A percentile compares a stretch with the other conserved stretches of the same genome.
Conservation (phyloP, 2,329 filamentous ascomycete genomes). For the Paraconiothyrium brasiliense region DNA sequence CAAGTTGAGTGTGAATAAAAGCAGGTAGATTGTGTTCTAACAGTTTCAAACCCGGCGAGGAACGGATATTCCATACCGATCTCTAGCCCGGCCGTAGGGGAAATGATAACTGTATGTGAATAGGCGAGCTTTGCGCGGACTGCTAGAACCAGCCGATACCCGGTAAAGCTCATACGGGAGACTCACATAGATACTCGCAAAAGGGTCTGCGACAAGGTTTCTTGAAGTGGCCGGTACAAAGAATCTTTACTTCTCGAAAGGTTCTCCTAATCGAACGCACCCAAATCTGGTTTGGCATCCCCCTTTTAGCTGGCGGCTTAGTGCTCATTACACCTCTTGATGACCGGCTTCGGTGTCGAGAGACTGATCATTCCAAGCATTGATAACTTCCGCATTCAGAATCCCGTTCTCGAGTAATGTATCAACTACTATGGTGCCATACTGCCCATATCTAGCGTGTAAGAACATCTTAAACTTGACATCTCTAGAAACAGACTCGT, state of each 20-base stretch:
- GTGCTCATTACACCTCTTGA: neutral
- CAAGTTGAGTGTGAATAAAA: too few species aligned
- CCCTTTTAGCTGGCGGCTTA: neutral
- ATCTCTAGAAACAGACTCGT: neutral
- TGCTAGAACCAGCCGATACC: too few species aligned
- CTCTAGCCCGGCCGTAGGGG: too few species aligned
- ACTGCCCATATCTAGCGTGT: neutral
- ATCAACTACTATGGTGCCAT: neutral
- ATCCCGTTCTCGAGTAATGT: neutral
- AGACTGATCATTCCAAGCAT: neutral
- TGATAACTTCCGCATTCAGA: neutral
- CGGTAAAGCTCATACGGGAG: too few species aligned
- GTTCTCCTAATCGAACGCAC: neutral
- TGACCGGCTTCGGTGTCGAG: neutral
- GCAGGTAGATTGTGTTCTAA: too few species aligned
- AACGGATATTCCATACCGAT: too few species aligned
- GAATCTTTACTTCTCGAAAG: neutral
- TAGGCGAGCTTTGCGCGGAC: too few species aligned
- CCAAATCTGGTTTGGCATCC: neutral
- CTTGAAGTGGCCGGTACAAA: too few species aligned
- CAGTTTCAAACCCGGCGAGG: too few species aligned
- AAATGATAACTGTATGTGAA: too few species aligned
- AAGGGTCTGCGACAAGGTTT: too few species aligned
- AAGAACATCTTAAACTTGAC: neutral
- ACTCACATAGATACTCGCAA: too few species aligned